Evolutionary conservation across 2,329 filamentous ascomycete genomes (phyloP).

Genomic region (Epichloe bromicola): DNA sequence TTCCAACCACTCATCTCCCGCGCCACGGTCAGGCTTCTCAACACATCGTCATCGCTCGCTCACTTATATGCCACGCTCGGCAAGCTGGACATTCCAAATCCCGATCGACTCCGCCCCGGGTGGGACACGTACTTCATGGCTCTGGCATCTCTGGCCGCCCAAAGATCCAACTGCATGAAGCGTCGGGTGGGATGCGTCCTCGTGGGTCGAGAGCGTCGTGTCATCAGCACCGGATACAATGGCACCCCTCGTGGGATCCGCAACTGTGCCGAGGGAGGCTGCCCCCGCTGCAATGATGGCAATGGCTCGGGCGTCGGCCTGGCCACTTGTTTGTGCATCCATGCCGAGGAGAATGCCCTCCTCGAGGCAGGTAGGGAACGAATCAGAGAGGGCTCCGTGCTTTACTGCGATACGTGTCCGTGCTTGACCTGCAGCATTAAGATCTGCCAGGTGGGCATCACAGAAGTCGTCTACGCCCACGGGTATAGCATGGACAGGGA

Average conservation of each 20-base stretch:
- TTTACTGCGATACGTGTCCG: slow-evolving; percentile 95
- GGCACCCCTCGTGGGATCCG: slow-evolving; percentile 80
- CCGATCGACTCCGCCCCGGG: slow-evolving; percentile 67
- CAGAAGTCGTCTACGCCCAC: slow-evolving; percentile 88
- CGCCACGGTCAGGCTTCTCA: slow-evolving; percentile 75
- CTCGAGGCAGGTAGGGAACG: slow-evolving; percentile 87
- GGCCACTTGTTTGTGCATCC: slow-evolving; percentile 86
- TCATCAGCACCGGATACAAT: slow-evolving; percentile 94
- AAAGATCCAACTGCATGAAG: slow-evolving; percentile 96
- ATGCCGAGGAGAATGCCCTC: slow-evolving; percentile 94
- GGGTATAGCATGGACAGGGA: slow-evolving; percentile 89
- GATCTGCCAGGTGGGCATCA: slow-evolving; percentile 91
- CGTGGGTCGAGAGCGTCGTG: slow-evolving; percentile 64
- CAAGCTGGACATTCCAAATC: slow-evolving; percentile 63
- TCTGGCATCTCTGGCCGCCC: slow-evolving; percentile 79
- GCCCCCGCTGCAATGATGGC: slow-evolving; percentile 71
- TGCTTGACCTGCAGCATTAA: slow-evolving; percentile 98
- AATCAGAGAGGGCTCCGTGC: slow-evolving; percentile 65
- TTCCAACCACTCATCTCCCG: slow-evolving; percentile 67
- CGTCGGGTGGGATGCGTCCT: slow-evolving; percentile 88
- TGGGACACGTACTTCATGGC: slow-evolving; percentile 99
- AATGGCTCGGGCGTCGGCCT: slow-evolving; percentile 57
- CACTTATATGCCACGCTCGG: slow-evolving; percentile 61
- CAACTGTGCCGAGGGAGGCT: slow-evolving; percentile 91
- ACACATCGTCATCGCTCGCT: slow-evolving; percentile 60